Base-by-base conservation (phyloP, 2,329 filamentous ascomycete species). In the Trichoderma asperellum region DNA sequence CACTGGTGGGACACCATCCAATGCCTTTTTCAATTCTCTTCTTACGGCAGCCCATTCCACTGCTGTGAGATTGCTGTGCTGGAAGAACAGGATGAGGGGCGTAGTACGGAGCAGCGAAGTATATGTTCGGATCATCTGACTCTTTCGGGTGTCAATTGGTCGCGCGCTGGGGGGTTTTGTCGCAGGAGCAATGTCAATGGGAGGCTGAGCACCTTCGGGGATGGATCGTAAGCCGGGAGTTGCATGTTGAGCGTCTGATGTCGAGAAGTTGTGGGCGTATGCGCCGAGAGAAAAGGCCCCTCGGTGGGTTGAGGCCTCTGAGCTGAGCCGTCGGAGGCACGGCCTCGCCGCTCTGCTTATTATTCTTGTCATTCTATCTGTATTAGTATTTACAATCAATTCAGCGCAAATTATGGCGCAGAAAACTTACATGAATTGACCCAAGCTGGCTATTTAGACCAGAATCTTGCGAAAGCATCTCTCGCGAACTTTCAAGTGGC, bases 131-230 rank as follows among this genome's bases (percentile, higher is more conserved):
- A 89, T 85, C 70, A 98, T 86, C 81, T 99, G 96, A 18, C 94
- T 91, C 83, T 98, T 97, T 79, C 95, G 91, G 76, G 91, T 91
- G 78, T 97, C 92, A 58, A 94, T 88, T 24, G 90, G 91, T 78
- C 95, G 92, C 78, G 96, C 91, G 67, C 92, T 97, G 4, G 93
- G 93, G 2, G 94, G 95, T 80, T 97, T 94, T 0, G 89, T 91
- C 0, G 89, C 88, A 82, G 86, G 90, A 2, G 84, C 79, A 72
- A 85, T 84, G 73, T 86, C 81, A 69, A 81, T 78, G 1, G 84
- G 84, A 32, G 84, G 75, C 40, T 73, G 77, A 24, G 70, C 65
- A 11, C 56, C 55, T n/a, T 63, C 58, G 21, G 76, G 35, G 21
- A 56, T n/a, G 24, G 57, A 55, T 59, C 57, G 53, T 8, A 67